Base-by-base conservation (phyloP, 148 eudicot species). In the Bassia scoparia region DNA sequence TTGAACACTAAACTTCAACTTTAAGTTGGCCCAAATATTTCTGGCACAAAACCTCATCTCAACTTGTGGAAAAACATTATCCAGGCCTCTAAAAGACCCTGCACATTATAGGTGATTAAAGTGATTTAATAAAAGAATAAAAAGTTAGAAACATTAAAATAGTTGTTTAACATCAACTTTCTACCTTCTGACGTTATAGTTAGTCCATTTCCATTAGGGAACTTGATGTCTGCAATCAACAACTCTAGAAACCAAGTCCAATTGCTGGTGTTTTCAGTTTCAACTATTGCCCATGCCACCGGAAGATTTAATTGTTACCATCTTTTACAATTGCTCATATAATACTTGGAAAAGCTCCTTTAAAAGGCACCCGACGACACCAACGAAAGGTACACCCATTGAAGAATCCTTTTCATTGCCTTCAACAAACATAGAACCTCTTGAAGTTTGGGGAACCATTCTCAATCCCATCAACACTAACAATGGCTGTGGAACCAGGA, bases 301-400 rank as follows among this genome's bases (percentile, higher is more conserved):
- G 38, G 41, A 18, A 76, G 9, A 76, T 61, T 18, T 61, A 34
- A 5, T 61, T 55, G 44, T 50, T 76, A 20, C 74, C 61, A 70
- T 77, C 70, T 20, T 48, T 20, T 20, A 2, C 50, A 5, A 70
- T 9, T 17, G 69, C 41, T 5, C 70, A 27, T 10, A 61, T 2
- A 3, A 33, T 10, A n/a, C 74, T 64, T 23, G 38, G 48, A 14
- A 17, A 35, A 18, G 68, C 54, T 4, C 58, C 68, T 4, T 61
- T 76, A 17, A 76, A 26, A 49, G 61, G 33, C 69, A 76, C 1
- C 79, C 79, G 61, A 69, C 74, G 2, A 75, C 21, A 11, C 78
- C 78, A 34, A 68, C 43, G 0, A 68, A 2, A 17, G 60, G 78
- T 76, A 61, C 68, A 76, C 6, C 74, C 68, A 0, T 15, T 33